phyloP scores from a whole-genome alignment of 164 flowering plant genomes.

The Stephania japonica region DNA sequence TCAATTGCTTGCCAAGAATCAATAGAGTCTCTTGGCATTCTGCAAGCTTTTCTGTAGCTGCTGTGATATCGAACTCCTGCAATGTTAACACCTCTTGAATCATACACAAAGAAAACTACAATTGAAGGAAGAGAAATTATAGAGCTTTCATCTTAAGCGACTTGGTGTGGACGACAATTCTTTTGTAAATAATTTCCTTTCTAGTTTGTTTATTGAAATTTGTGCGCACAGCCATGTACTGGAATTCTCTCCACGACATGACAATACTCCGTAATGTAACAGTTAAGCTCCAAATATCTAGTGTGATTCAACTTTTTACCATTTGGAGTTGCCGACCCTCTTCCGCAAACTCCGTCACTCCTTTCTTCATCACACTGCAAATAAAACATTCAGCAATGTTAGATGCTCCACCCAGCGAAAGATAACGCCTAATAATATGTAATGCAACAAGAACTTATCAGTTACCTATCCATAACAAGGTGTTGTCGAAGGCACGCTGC shows the following conservation, averaged over 20 bases:
- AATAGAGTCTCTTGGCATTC: conserved; percentile 59
- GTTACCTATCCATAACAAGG: conserved; percentile 74
- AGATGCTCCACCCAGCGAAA: not conserved
- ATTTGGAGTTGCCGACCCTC: conserved; percentile 35
- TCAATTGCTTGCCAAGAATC: conserved; percentile 54
- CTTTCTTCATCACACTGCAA: conserved; percentile 41
- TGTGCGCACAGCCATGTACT: not conserved
- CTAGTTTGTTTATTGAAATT: not conserved
- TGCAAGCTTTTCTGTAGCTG: conserved; percentile 64
- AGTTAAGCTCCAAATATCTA: not conserved
- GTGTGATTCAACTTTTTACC: conserved; percentile 27
- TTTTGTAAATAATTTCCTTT: not conserved
- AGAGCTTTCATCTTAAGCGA: not conserved
- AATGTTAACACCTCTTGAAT: conserved; percentile 2
- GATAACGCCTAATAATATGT: not conserved
- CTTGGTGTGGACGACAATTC: not conserved
- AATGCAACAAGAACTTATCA: not conserved
- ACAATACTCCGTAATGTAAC: not conserved
- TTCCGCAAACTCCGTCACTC: conserved; percentile 21
- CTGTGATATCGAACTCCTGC: conserved; percentile 72
- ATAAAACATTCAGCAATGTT: not conserved
- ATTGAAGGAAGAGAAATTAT: not conserved
- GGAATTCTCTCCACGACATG: not conserved
- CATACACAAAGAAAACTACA: not conserved
- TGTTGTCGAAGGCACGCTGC: conserved; percentile 73